Conservation (phyloP, 257 asterid genomes). For the Rauvolfia tetraphylla region DNA sequence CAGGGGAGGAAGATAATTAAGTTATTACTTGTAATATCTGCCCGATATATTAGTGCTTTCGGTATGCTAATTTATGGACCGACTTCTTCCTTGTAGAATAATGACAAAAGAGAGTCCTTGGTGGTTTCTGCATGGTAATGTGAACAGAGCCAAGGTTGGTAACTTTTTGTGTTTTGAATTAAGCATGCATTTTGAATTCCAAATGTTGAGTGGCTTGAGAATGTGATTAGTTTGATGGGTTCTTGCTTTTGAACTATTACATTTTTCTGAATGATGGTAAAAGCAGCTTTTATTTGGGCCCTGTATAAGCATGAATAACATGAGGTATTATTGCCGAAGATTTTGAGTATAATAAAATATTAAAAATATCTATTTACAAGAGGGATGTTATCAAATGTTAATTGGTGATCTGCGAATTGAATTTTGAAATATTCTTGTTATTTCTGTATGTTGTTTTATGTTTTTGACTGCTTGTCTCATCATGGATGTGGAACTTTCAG, state of each 20-base stretch:
- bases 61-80: not conserved
- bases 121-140: constrained; percentile 84
- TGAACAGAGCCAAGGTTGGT: constrained; percentile 46
- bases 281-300: not conserved
- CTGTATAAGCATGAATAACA: too few species aligned
- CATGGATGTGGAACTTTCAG: not conserved
- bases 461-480: not conserved
- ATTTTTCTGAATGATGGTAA: not conserved
- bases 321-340: not conserved
- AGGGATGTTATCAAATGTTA: not conserved
- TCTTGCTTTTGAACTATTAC: not conserved
- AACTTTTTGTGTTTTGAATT: not conserved
- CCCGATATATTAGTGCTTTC: not conserved
- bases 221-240: not conserved
- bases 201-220: not conserved
- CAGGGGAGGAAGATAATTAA: not conserved
- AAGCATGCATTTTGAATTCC: not conserved
- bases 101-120: constrained; percentile 66
- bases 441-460: not conserved
- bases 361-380: not conserved
- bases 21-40: not conserved
- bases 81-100: constrained; percentile 41
- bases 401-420: not conserved
- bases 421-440: not conserved
- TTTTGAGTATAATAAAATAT: not conserved